A percentile compares a stretch with the other conserved stretches of the same genome.
Evolutionary conservation across 164 flowering plant genomes (phyloP).

Genomic region (Stephania yunnanensis): DNA sequence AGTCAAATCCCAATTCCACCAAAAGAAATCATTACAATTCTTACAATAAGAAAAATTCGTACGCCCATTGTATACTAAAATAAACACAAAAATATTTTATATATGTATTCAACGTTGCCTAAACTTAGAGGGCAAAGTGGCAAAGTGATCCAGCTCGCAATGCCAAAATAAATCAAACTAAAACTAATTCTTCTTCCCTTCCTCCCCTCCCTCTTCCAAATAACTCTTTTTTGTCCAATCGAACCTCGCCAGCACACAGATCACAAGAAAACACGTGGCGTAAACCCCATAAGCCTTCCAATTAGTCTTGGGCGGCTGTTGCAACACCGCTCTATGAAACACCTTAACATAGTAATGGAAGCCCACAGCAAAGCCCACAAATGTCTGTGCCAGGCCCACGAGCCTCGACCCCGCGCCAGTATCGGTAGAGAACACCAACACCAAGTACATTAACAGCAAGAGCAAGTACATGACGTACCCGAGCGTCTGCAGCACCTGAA

Average conservation of each 20-base stretch:
- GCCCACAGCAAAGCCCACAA: conserved; percentile 77
- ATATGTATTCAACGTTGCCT: too few species aligned
- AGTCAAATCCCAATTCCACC: too few species aligned
- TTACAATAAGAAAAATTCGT: conserved; percentile 4
- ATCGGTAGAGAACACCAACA: conserved; percentile 67
- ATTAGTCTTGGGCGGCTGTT: conserved; percentile 73
- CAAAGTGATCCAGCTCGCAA: background rate
- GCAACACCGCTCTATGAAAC: conserved; percentile 69
- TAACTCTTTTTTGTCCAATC: conserved; percentile 93
- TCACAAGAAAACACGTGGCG: conserved; percentile 72
- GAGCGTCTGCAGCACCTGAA: conserved; percentile 74
- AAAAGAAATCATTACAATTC: too few species aligned
- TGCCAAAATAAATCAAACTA: background rate
- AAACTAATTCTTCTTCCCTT: conserved; percentile 63
- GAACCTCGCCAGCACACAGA: conserved; percentile 51
- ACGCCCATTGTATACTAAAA: conserved; percentile 1
- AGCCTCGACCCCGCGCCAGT: conserved; percentile 47
- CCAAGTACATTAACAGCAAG: conserved; percentile 63
- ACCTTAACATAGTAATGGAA: conserved; percentile 80
- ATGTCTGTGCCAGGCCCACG: conserved; percentile 70
- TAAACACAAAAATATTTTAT: background rate
- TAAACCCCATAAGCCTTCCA: conserved; percentile 87
- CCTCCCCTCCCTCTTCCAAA: conserved; percentile 66
- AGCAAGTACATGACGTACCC: conserved; percentile 70
- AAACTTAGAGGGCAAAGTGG: too few species aligned